Evolutionary conservation across 2,329 filamentous ascomycete species (phyloP), one percentile per base, ranked within the genome.

Genomic region (Thelonectria blattea): DNA sequence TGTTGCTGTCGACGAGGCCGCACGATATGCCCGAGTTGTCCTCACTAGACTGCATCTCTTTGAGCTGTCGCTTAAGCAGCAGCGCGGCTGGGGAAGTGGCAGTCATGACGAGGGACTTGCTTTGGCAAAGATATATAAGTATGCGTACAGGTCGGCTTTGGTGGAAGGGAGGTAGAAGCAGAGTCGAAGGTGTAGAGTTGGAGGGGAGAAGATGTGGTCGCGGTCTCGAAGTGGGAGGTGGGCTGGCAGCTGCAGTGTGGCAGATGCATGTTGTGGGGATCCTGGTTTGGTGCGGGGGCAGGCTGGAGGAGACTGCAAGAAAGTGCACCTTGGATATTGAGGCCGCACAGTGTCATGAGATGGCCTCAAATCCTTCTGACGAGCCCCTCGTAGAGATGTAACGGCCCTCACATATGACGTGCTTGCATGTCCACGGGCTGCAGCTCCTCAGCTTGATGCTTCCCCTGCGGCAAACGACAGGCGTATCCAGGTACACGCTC

Each of bases 1-100:
- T 88, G 74, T 96, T 96, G 78, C 81, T 90, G 75, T 91, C 91
- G 53, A 93, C 88, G 45, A 99, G 81, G 0, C 95, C 95, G 71
- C 92, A 96, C 63, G 93, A 97, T 73, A 98, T 97, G 54, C 94
- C 95, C 0, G 92, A 92, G 48, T 98, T 90, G 76, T 97, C 93
- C 74, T 93, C 94, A 75, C 92, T 89, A 22, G 85, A 88, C 78
- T 96, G 92, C 87, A 99, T 98, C 75, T 96, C 89, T 81, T 96
- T 96, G 66, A 98, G 87, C 79, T 98, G 94, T 58, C 91, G 88
- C 69, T 85, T 81, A 48, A 99, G 87, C 65, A 98, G 87, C 63
- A 88, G 83, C 18, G 88, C 91, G 14, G 91, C 88, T 10, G 88
- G 86, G 63, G 80, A 81, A 50, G 66, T 67, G 52, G 60, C 71